These are phyloP conservation scores for Exophiala lecanii-corni DNA, from an alignment of 2,329 filamentous ascomycete species.

Conservation along the genomic window DNA sequence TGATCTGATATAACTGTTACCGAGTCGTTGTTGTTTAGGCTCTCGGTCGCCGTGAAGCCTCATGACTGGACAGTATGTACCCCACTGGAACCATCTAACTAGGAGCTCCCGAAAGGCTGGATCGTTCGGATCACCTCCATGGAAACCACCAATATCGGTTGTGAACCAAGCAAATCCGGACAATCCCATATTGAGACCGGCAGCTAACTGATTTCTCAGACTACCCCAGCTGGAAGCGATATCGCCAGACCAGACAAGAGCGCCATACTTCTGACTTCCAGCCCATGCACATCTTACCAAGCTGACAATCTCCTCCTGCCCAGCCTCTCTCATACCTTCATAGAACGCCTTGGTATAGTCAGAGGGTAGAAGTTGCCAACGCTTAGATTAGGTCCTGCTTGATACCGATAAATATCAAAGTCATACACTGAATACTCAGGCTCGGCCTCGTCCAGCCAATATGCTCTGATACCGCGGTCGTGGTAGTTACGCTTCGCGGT, in stretches of 20 bases:
- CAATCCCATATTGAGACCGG: conserved; percentile 63
- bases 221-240: conserved; percentile 61
- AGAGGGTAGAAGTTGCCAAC: conserved; percentile 57
- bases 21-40: conserved; percentile 46
- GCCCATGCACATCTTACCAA: conserved; percentile 55
- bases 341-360: conserved; percentile 58
- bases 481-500: conserved; percentile 58
- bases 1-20: conserved; percentile 22
- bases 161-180: conserved; percentile 65
- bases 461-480: conserved; percentile 56
- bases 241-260: conserved; percentile 64
- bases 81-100: conserved; percentile 67
- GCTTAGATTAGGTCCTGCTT: conserved; percentile 48
- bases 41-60: conserved; percentile 62
- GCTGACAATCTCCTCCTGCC: conserved; percentile 49
- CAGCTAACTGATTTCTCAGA: conserved; percentile 56
- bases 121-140: conserved; percentile 57
- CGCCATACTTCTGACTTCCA: conserved; percentile 59
- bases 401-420: conserved; percentile 62
- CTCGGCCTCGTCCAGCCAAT: conserved; percentile 67
- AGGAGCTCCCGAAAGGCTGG: conserved; percentile 58
- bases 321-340: conserved; percentile 52
- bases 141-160: conserved; percentile 66
- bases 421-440: conserved; percentile 62
- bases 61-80: conserved; percentile 59